Evolutionary conservation across 2,329 filamentous ascomycete genomes (phyloP).

Genomic region (Emydomyces testavorans): DNA sequence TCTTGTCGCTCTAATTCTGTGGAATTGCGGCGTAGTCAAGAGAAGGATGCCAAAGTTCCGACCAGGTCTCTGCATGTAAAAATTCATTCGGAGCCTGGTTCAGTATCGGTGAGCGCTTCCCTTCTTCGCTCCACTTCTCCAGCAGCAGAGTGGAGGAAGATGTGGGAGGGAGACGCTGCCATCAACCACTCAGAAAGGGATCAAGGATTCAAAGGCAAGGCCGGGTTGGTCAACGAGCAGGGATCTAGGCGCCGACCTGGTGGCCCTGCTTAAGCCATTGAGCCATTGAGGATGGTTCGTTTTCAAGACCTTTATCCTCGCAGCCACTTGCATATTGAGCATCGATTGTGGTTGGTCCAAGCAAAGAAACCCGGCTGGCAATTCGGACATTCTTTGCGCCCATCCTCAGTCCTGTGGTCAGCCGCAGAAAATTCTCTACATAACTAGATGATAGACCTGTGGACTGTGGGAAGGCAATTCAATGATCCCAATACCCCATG

Average conservation of each 20-base stretch:
- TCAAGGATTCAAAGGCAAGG: not conserved
- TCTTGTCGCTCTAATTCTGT: not conserved
- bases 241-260: conserved; percentile 11
- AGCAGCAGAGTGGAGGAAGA: not conserved
- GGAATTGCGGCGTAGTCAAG: not conserved
- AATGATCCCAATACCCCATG: too few relatives aligned
- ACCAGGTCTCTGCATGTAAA: not conserved
- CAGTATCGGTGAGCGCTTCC: not conserved
- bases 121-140: not conserved
- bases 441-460: too few relatives aligned
- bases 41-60: not conserved
- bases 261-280: not conserved
- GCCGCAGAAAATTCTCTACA: too few relatives aligned
- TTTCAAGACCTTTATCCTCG: not conserved
- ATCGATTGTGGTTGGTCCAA: conserved; percentile 5
- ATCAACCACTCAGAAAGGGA: conserved; percentile 1
- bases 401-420: not conserved
- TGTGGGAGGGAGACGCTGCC: conserved; percentile 2
- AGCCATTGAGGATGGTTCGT: not conserved
- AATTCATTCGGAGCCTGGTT: not conserved
- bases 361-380: not conserved
- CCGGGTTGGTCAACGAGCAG: conserved; percentile 1
- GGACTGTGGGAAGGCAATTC: too few relatives aligned
- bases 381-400: not conserved
- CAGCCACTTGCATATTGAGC: not conserved